phyloP scores from a whole-genome alignment of 805 yeast genomes.

The Candida tammaniensis region DNA sequence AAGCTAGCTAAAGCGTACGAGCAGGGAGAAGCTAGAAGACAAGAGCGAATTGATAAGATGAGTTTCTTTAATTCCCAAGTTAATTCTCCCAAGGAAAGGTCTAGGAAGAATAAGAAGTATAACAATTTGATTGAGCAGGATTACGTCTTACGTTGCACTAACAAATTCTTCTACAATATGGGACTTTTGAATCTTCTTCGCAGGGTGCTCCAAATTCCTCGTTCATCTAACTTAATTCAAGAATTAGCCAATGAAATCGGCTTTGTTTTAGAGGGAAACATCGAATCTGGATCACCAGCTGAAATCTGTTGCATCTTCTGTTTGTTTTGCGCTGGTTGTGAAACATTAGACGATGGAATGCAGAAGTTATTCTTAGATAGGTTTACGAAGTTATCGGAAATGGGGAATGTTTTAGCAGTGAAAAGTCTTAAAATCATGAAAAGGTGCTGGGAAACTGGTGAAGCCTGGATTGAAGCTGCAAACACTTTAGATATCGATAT shows the following conservation, averaged over 20 bases:
- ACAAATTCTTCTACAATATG: slow-evolving; percentile 49
- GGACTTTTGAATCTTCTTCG: slow-evolving; percentile 57
- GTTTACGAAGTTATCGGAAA: slow-evolving; percentile 37
- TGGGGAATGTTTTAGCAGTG: slow-evolving; percentile 43
- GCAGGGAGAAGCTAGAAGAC: slow-evolving; percentile 27
- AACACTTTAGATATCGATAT: slow-evolving; percentile 39
- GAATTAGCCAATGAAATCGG: slow-evolving; percentile 43
- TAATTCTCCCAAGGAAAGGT: slow-evolving; percentile 1
- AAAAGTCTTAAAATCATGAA: slow-evolving; percentile 48
- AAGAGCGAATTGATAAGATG: slow-evolving; percentile 19
- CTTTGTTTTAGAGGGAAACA: slow-evolving; percentile 30
- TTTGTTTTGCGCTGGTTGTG: slow-evolving; percentile 59
- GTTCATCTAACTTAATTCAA: slow-evolving; percentile 46
- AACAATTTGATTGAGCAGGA: slow-evolving; percentile 27
- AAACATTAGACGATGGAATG: slow-evolving; percentile 36
- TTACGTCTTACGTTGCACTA: slow-evolving; percentile 43
- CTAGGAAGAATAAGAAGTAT: slow-evolving; percentile 5
- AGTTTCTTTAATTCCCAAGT: slow-evolving; percentile 10
- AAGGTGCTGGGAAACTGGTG: slow-evolving; percentile 52
- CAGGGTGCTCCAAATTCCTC: slow-evolving; percentile 49
- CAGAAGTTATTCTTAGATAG: slow-evolving; percentile 38
- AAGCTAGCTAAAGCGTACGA: slow-evolving; percentile 18
- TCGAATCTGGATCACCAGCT: slow-evolving; percentile 47
- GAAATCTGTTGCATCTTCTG: slow-evolving; percentile 57
- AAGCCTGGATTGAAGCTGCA: slow-evolving; percentile 52